Evolutionary conservation across 1,284 basidiomycete genomes (phyloP).

Genomic region (Naganishia cerealis): DNA sequence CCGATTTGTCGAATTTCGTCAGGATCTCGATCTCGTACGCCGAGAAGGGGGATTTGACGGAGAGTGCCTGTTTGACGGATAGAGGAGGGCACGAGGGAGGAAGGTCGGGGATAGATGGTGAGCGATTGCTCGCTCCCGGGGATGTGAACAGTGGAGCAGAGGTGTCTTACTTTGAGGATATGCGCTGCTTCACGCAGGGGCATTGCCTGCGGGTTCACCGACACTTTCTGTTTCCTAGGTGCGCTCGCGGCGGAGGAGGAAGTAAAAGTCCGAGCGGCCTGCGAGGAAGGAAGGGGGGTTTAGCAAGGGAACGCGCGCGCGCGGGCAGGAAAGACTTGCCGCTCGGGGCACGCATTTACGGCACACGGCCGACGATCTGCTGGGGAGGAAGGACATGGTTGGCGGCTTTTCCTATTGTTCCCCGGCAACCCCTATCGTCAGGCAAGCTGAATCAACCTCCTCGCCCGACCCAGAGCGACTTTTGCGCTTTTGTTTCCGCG

Average conservation of each 20-base stretch:
- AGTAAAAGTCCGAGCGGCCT: constrained; percentile 5
- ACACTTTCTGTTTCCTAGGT: constrained; percentile 17
- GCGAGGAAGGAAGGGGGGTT: not conserved
- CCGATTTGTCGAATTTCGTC: constrained; percentile 70
- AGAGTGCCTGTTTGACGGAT: constrained; percentile 44
- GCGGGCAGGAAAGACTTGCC: not conserved
- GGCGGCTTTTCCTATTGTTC: not conserved
- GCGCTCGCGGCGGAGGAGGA: constrained; percentile 1
- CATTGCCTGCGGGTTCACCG: constrained; percentile 43
- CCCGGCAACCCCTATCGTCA: not conserved
- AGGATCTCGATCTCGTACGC: constrained; percentile 78
- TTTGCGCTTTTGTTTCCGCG: constrained; percentile 30
- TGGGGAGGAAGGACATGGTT: not conserved
- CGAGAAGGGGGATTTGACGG: constrained; percentile 70
- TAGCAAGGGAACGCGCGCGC: not conserved
- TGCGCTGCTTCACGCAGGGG: constrained; percentile 45
- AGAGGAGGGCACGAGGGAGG: not conserved
- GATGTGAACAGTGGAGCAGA: not conserved
- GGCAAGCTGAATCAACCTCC: no score
- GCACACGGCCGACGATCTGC: constrained; percentile 5
- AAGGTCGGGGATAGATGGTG: not conserved
- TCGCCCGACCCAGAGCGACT: not conserved
- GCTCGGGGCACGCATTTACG: constrained; percentile 3
- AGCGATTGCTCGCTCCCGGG: no score
- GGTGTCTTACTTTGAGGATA: constrained; percentile 43